Evolutionary conservation across 495 filamentous ascomycete genomes (phyloP).

Genomic region (Lepraria neglecta): DNA sequence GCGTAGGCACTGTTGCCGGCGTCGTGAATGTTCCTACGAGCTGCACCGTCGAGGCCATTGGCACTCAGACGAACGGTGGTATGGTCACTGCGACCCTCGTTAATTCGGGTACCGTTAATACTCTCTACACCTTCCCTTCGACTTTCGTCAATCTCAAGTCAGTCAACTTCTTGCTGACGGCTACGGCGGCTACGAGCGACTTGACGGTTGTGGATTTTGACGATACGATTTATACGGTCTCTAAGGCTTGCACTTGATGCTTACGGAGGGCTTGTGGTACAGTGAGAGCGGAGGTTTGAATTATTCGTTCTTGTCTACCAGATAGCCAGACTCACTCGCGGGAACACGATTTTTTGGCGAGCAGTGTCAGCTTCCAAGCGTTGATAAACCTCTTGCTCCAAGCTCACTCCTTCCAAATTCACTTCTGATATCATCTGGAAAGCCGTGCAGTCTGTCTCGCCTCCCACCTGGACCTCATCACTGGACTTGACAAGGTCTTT

Average conservation of each 20-base stretch:
- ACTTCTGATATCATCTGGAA: not conserved
- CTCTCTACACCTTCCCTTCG: not conserved
- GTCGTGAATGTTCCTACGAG: too few relatives aligned
- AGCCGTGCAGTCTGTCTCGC: not conserved
- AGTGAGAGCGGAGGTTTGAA: not conserved
- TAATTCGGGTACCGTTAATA: not conserved
- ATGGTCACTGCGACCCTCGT: not conserved
- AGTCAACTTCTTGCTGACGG: not conserved
- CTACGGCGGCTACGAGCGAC: not conserved
- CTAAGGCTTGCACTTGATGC: not conserved
- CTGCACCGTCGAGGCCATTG: too few relatives aligned
- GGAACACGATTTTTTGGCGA: not conserved
- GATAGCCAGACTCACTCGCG: not conserved
- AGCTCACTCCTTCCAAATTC: not conserved
- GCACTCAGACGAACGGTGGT: too few relatives aligned
- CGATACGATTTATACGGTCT: not conserved
- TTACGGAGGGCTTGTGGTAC: not conserved
- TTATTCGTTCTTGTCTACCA: not conserved
- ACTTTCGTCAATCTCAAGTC: not conserved
- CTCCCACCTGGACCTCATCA: not conserved
- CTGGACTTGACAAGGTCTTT: not conserved
- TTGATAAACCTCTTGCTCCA: not conserved
- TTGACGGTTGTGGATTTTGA: not conserved
- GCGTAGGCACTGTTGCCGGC: too few relatives aligned
- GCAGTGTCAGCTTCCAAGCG: not conserved